Evolutionary conservation across 192 early-diverging fungal genomes (phyloP), one percentile per base, ranked within the genome.

Genomic region (Chytriomyces confervae): DNA sequence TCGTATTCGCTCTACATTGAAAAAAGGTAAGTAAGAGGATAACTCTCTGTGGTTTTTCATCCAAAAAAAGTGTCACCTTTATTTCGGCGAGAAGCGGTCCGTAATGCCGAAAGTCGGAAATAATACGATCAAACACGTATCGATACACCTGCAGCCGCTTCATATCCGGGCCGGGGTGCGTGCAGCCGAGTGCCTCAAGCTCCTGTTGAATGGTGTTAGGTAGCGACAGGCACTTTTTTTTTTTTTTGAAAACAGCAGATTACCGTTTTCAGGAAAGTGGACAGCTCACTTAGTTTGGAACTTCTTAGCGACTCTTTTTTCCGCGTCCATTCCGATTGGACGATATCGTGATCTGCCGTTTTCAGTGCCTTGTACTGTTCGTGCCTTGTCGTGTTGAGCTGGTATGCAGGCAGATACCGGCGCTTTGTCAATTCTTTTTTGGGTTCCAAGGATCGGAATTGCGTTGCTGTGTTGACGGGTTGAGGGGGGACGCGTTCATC

Each of bases 71-170:
- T 18, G 53, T 57, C 75, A 79, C 85, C 68, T 88, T 88, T 61
- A 88, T 86, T 70, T 88, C 86, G n/a, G 81, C 80, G 20, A 88
- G 64, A 45, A 88, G 43, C 11, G 86, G 86, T 10, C 81, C 82
- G 60, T 79, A 88, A n/a, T 71, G 69, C n/a, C 50, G 79, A 78
- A 88, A 88, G 61, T 85, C 83, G 7, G 57, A 46, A 64, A 88
- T 86, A 29, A 86, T 64, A 27, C 81, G 79, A 23, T 85, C 82
- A 74, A 87, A 88, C 16, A 74, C 77, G 18, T 76, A 66, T 48
- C 77, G 70, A 69, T 84, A 86, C 5, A 86, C 82, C 60, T 82
- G 80, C 24, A 88, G 71, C 10, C 86, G 77, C 9, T 63, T 66
- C 47, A 83, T 49, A 53, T 86, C 81, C 2, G 86, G 83, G 6